phyloP scores from a whole-genome alignment of 2,329 filamentous ascomycete genomes.

The Epicoccum sorghinum region DNA sequence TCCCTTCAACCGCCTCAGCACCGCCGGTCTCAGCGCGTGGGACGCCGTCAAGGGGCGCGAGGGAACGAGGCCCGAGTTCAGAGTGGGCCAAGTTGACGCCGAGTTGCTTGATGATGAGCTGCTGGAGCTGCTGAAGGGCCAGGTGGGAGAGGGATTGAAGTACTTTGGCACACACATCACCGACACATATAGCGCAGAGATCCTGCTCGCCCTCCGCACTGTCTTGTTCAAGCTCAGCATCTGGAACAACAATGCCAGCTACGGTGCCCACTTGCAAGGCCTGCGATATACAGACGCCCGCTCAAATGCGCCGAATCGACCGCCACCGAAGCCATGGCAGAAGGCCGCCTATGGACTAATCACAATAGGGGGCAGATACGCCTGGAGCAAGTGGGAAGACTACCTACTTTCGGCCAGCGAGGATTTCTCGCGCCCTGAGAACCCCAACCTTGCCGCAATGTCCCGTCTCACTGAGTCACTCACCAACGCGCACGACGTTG shows the following conservation, averaged over 20 bases:
- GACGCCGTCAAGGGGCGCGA: slow-evolving; percentile 74
- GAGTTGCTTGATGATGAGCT: slow-evolving; percentile 95
- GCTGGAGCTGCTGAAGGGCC: slow-evolving; percentile 79
- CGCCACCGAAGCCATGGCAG: slow-evolving; percentile 78
- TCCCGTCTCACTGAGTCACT: slow-evolving; percentile 71
- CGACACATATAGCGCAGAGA: slow-evolving; percentile 88
- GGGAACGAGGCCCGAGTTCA: slow-evolving; percentile 82
- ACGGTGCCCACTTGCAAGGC: slow-evolving; percentile 91
- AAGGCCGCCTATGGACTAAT: slow-evolving; percentile 83
- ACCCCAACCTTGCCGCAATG: slow-evolving; percentile 61
- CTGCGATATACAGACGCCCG: slow-evolving; percentile 88
- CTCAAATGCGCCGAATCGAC: slow-evolving; percentile 57
- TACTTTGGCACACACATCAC: slow-evolving; percentile 79
- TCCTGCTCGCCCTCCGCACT: slow-evolving; percentile 75
- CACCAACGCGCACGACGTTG: slow-evolving; percentile 77
- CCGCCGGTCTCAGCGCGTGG: slow-evolving; percentile 64
- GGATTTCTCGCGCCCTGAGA: slow-evolving; percentile 66
- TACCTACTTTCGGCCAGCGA: slow-evolving; percentile 80
- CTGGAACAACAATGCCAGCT: slow-evolving; percentile 95
- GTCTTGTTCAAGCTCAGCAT: slow-evolving; percentile 92
- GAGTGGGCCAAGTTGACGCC: slow-evolving; percentile 94
- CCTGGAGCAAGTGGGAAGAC: slow-evolving; percentile 90
- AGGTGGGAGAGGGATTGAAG: slow-evolving; percentile 86
- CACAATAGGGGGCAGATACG: slow-evolving; percentile 86
- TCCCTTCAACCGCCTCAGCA: slow-evolving; percentile 66